A percentile compares a stretch with the other conserved stretches of the same genome.
These are phyloP conservation scores for Parmelia sp. DNA, from an alignment of 495 filamentous ascomycete species.

Conservation along the genomic window DNA sequence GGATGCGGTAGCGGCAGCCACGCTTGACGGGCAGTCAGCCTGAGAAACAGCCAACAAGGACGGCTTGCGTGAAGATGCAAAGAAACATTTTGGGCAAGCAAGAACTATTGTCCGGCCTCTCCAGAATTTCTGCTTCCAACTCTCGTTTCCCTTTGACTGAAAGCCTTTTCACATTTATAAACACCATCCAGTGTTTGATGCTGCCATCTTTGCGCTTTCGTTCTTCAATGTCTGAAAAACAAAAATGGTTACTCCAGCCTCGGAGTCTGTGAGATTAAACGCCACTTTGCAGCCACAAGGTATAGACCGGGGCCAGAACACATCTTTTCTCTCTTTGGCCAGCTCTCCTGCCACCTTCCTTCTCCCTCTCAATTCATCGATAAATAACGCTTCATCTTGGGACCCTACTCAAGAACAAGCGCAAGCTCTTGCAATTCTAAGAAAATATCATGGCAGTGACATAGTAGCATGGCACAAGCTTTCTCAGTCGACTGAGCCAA, in stretches of 20 bases:
- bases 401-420: constrained; percentile 4
- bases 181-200: background rate
- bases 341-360: background rate
- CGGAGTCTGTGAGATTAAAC: background rate
- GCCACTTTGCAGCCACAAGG: background rate
- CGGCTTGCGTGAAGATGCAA: too few relatives aligned
- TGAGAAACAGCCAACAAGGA: too few relatives aligned
- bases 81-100: too few relatives aligned
- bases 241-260: background rate
- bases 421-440: background rate
- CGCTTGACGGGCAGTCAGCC: too few relatives aligned
- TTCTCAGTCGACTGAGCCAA: constrained; percentile 7
- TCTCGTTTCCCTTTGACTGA: background rate
- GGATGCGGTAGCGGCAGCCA: background rate
- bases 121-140: background rate
- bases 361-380: background rate
- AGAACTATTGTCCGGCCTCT: too few relatives aligned
- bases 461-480: constrained; percentile 7
- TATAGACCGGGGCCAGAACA: background rate
- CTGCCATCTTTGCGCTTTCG: background rate
- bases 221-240: background rate
- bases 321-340: background rate
- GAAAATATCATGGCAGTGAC: background rate
- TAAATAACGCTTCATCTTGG: background rate
- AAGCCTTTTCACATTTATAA: background rate